Base-by-base conservation (phyloP, 2,329 filamentous ascomycete genomes). In the Paraphaeosphaeria sporulosa region DNA sequence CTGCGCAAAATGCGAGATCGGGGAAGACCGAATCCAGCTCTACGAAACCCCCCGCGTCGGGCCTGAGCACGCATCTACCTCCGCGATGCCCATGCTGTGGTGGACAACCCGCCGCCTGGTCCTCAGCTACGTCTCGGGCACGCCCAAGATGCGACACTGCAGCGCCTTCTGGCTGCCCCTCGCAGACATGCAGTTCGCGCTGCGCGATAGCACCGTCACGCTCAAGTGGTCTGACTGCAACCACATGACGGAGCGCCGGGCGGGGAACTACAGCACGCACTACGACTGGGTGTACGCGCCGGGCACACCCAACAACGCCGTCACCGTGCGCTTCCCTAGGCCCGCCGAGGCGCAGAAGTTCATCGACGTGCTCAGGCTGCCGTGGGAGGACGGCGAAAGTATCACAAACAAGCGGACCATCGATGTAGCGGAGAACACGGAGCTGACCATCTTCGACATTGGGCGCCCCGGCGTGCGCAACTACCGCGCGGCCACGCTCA, bases 201-300 rank as follows among this genome's bases (percentile, higher is more conserved):
- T 60, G 1, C 17, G 25, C 12, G 57, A 51, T 1, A 48, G 50
- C n/a, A 40, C 58, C 30, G 61, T 68, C 13, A 64, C 60, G 2
- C 27, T 70, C 7, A 25, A 34, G 2, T 70, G 66, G 66, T 70
- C 68, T 9, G 68, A 70, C 54, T 70, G 68, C 46, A 70, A 67
- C 50, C 68, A 70, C 32, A 64, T 68, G 65, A 60, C 47, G 1
- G 17, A 47, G 49, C 42, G 57, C 21, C 30, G 36, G 3, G 49
- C 61, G 13, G 65, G 58, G n/a, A 67, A 66, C 38, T 64, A 66
- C 32, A 57, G 57, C 10, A 47, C 62, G 27, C 57, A 58, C n/a
- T 70, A 62, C 30, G 63, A 70, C 43, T 67, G 66, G 61, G 15
- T 62, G 3, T 70, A 70, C 46, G 43, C 63, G 6, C 64, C 64